Percentiles rank a stretch among this genome's conserved stretches.
phyloP scores from a whole-genome alignment of 2,329 filamentous ascomycete genomes.

The Acephala macrosclerotiorum region DNA sequence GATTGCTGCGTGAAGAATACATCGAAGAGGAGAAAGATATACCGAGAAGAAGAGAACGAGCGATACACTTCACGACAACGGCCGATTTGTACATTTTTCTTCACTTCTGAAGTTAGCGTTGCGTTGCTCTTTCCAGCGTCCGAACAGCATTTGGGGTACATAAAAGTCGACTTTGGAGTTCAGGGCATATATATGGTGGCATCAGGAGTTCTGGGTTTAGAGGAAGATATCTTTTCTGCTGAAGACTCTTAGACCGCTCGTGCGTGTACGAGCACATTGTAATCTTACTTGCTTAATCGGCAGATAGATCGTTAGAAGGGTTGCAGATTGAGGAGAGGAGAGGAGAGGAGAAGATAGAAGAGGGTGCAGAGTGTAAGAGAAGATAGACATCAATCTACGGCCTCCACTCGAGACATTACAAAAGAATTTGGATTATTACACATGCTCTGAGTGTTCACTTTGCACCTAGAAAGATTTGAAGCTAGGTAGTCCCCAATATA shows the following conservation, averaged over 20 bases:
- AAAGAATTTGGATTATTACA: not conserved
- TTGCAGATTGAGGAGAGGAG: not conserved
- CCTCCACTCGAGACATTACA: not conserved
- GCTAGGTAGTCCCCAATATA: no score
- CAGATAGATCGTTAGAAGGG: constrained; percentile 7
- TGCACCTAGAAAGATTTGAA: no score
- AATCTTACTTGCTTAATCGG: constrained; percentile 22
- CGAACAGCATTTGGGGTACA: constrained; percentile 5
- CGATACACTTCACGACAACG: constrained; percentile 2
- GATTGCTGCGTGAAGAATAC: constrained; percentile 23
- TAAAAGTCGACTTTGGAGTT: constrained; percentile 19
- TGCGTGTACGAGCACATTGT: constrained; percentile 17
- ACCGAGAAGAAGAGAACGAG: not conserved
- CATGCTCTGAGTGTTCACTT: no score
- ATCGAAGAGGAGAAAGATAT: no score
- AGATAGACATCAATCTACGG: constrained; percentile 6
- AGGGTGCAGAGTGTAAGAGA: not conserved
- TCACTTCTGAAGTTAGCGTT: constrained; percentile 15
- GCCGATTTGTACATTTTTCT: not conserved
- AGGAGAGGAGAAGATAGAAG: not conserved
- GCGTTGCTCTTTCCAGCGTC: constrained; percentile 11
- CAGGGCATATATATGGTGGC: constrained; percentile 1
- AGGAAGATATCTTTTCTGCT: constrained; percentile 1
- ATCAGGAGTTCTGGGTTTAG: constrained; percentile 1
- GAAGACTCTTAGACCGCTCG: not conserved